Percentiles rank a stretch among this genome's conserved stretches.
These are phyloP conservation scores for Nicotiana undulata DNA, from an alignment of 257 asterid species.

Conservation along the genomic window DNA sequence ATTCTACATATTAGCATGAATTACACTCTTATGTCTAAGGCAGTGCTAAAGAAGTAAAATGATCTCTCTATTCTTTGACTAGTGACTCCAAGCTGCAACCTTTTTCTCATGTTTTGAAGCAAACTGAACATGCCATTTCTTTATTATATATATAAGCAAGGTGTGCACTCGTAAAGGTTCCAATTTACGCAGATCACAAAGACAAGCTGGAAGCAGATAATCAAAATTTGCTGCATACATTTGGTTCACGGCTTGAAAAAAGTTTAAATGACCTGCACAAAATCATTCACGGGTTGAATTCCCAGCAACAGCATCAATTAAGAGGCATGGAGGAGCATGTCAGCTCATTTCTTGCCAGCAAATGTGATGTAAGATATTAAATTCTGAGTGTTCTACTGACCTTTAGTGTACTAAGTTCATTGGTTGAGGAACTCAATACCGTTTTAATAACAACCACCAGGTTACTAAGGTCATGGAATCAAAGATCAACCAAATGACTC, in stretches of 20 bases:
- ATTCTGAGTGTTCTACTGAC: not conserved
- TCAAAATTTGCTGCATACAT: slow-evolving; percentile 44
- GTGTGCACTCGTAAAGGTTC: not conserved
- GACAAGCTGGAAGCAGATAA: slow-evolving; percentile 61
- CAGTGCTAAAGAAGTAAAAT: not conserved
- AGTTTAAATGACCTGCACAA: slow-evolving; percentile 61
- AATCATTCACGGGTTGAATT: slow-evolving; percentile 42
- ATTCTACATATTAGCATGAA: not conserved
- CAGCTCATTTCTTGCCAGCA: slow-evolving; percentile 47
- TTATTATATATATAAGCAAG: not conserved
- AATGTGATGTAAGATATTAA: slow-evolving; percentile 45
- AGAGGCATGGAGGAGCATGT: slow-evolving; percentile 40
- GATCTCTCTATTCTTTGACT: not conserved
- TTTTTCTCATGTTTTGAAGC: not conserved
- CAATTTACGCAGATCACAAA: slow-evolving; percentile 47
- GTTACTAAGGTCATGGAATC: slow-evolving; percentile 53
- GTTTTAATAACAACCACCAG: slow-evolving; percentile 24
- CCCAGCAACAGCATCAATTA: slow-evolving; percentile 64
- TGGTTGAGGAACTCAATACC: not conserved
- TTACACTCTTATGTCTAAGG: not conserved
- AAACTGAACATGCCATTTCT: not conserved
- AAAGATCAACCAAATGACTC: slow-evolving; percentile 46
- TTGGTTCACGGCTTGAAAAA: slow-evolving; percentile 54
- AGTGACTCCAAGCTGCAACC: not conserved
- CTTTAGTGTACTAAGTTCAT: not conserved